Percentiles rank a stretch among this genome's conserved stretches.
Evolutionary conservation across 352 stramenopile genomes (phyloP).

Genomic region (Phytophthora hybrid): DNA sequence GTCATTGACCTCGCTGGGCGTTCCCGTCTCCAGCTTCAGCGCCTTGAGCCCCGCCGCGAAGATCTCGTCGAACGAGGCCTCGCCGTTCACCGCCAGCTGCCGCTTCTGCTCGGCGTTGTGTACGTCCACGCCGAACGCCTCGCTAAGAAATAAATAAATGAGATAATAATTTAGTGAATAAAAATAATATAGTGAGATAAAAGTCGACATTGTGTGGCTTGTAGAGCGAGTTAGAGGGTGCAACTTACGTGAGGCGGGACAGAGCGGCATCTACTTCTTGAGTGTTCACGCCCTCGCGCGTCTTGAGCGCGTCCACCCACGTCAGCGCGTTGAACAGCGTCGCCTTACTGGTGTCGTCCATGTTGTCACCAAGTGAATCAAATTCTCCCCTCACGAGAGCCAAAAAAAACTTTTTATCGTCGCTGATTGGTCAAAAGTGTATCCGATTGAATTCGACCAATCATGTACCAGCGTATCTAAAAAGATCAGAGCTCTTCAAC

Average conservation of each 20-base stretch:
- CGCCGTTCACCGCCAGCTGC: conserved; percentile 51
- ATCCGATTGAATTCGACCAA: conserved; percentile 3
- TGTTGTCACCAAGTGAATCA: conserved; percentile 19
- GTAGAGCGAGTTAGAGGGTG: conserved; percentile 35
- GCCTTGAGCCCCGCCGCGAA: conserved; percentile 74
- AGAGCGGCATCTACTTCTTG: conserved; percentile 79
- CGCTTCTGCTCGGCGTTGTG: conserved; percentile 65
- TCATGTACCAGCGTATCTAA: conserved; percentile 12
- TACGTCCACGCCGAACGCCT: conserved; percentile 75
- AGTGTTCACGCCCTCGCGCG: conserved; percentile 54
- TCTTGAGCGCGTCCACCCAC: conserved; percentile 78
- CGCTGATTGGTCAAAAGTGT: conserved; percentile 20
- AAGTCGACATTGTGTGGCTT: conserved; percentile 18
- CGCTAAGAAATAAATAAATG: conserved; percentile 43
- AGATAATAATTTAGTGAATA: neutral
- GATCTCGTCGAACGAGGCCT: conserved; percentile 69
- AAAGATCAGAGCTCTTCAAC: conserved; percentile 25
- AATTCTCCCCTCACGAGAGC: conserved; percentile 26
- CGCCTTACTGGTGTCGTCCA: conserved; percentile 52
- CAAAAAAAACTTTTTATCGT: conserved; percentile 14
- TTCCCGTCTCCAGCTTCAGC: conserved; percentile 60
- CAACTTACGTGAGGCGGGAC: conserved; percentile 58
- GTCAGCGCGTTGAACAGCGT: conserved; percentile 80
- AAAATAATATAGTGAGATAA: neutral
- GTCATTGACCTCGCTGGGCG: conserved; percentile 30